Percentiles rank a stretch among this genome's conserved stretches.
Conservation (phyloP, 208 protist genomes). For the Trypanosoma melophagium region DNA sequence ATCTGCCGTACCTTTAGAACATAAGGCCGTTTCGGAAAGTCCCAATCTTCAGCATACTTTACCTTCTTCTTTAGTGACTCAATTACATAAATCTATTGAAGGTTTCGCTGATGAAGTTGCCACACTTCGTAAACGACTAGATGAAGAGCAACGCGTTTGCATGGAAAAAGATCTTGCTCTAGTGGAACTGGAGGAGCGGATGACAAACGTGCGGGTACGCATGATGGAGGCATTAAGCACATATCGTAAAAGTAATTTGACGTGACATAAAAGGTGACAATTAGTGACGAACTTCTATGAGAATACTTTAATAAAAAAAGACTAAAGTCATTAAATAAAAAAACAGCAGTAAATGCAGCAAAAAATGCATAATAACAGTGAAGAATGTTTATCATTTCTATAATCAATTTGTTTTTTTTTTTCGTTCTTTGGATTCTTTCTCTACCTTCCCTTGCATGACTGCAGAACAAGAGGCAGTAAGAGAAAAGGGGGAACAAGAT, state of each 20-base stretch:
- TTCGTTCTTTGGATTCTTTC: conserved; percentile 2
- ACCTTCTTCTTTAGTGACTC: background rate
- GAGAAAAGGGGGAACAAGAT: too few relatives aligned
- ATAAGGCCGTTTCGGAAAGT: too few relatives aligned
- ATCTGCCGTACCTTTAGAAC: background rate
- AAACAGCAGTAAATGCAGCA: background rate
- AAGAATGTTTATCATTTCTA: too few relatives aligned
- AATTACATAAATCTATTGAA: conserved; percentile 10
- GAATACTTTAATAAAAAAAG: conserved; percentile 3
- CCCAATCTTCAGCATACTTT: background rate
- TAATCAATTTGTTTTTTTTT: conserved; percentile 3
- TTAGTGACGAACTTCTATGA: background rate
- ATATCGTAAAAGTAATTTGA: conserved; percentile 4
- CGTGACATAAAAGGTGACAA: background rate
- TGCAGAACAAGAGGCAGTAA: background rate
- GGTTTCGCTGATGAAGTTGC: conserved; percentile 6
- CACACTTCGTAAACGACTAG: conserved; percentile 6
- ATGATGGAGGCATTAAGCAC: conserved; percentile 22
- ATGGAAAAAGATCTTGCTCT: conserved; percentile 19
- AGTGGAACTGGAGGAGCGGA: conserved; percentile 21
- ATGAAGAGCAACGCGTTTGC: conserved; percentile 19
- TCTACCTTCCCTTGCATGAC: background rate
- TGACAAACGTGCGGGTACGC: conserved; percentile 19
- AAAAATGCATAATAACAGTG: too few relatives aligned
- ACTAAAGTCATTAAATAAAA: background rate